These are phyloP conservation scores for Salisapilia sapeloensis DNA, from an alignment of 352 stramenopile genomes.

Conservation along the genomic window DNA sequence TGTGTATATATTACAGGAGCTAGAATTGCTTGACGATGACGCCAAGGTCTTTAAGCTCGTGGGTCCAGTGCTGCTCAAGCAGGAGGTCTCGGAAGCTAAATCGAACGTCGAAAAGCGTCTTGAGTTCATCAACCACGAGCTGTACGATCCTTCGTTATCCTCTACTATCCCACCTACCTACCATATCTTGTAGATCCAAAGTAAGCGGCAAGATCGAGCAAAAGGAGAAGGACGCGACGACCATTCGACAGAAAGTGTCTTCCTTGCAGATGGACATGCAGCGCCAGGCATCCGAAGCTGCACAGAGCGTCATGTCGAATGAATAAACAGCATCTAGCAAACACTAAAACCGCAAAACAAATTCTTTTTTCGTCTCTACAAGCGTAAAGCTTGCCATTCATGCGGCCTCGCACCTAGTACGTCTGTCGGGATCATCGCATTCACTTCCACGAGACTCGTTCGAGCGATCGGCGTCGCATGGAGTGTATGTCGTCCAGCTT, in stretches of 20 bases:
- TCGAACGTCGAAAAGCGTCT: constrained; percentile 90
- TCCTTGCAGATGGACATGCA: constrained; percentile 78
- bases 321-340: constrained; percentile 13
- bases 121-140: constrained; percentile 92
- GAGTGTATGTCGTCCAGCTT: constrained; percentile 69
- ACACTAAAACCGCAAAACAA: too few relatives aligned
- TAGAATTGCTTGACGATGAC: constrained; percentile 75
- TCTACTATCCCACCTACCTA: neutral
- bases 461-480: constrained; percentile 64
- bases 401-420: constrained; percentile 35
- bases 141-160: constrained; percentile 23
- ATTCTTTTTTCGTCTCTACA: constrained; percentile 1
- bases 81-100: constrained; percentile 88
- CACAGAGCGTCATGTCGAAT: constrained; percentile 29
- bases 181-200: constrained; percentile 47
- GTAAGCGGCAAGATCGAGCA: constrained; percentile 73
- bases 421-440: constrained; percentile 21
- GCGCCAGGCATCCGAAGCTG: constrained; percentile 63
- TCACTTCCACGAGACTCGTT: constrained; percentile 49
- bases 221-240: constrained; percentile 83
- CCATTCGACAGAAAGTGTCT: constrained; percentile 74
- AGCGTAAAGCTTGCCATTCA: constrained; percentile 3
- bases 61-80: constrained; percentile 89
- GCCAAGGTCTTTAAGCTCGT: constrained; percentile 91
- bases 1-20: constrained; percentile 17